These are phyloP conservation scores for Fusarium humuli DNA, from an alignment of 2,329 filamentous ascomycete species.

Conservation along the genomic window DNA sequence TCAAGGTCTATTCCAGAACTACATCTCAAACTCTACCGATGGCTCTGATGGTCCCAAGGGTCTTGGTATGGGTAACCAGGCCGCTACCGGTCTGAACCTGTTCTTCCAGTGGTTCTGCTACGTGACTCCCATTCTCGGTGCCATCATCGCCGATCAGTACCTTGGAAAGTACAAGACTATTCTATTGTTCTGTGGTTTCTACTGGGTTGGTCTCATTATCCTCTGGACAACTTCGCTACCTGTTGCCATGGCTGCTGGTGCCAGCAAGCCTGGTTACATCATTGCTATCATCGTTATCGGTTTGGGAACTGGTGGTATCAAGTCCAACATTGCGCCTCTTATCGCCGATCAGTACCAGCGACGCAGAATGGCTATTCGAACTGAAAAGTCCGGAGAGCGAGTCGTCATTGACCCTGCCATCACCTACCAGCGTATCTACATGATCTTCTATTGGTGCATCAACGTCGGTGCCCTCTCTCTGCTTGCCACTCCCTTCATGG, in stretches of 20 bases:
- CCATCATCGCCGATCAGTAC: constrained; percentile 68
- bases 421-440: constrained; percentile 76
- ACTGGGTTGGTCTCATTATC: constrained; percentile 67
- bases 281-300: constrained; percentile 71
- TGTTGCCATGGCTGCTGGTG: constrained; percentile 50
- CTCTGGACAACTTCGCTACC: constrained; percentile 64
- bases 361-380: constrained; percentile 61
- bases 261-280: constrained; percentile 63
- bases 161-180: constrained; percentile 73
- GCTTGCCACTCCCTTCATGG: constrained; percentile 75
- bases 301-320: constrained; percentile 76
- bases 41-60: constrained; percentile 59
- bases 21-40: constrained; percentile 55
- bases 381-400: constrained; percentile 63
- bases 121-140: constrained; percentile 60
- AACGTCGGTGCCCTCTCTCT: constrained; percentile 78
- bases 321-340: constrained; percentile 69
- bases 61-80: constrained; percentile 65
- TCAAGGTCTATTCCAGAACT: constrained; percentile 67
- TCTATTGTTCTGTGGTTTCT: constrained; percentile 66
- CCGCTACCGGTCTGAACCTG: constrained; percentile 65
- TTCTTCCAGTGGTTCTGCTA: constrained; percentile 67
- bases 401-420: constrained; percentile 75
- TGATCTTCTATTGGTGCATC: constrained; percentile 80
- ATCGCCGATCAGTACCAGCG: constrained; percentile 76